Evolutionary conservation across 164 flowering plant genomes (phyloP), one percentile per base, ranked within the genome.

Genomic region (Tetracentron sinense): DNA sequence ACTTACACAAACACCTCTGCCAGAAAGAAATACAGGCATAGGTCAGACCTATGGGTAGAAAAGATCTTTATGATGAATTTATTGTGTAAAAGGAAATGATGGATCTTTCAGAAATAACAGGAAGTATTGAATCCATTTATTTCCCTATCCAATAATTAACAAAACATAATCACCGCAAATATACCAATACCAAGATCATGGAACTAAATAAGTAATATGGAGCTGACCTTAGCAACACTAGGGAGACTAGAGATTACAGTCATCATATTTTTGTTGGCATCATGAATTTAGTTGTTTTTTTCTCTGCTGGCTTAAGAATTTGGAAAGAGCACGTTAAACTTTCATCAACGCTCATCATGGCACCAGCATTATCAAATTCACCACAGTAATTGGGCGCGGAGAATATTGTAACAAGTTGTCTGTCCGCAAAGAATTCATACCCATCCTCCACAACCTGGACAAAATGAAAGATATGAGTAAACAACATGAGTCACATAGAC

Each of bases 321-420:
- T 85, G 87, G 67, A 85, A 85, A 29, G 89, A 85, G 74, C 89
- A 85, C 78, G 77, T 77, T 69, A 85, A 66, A 51, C 77, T 77
- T 52, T 81, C 87, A 77, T 85, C 87, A 25, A 83, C 81, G 62
- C 78, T 81, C 87, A 84, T 82, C 83, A 84, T 74, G 63, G 86
- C 89, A 68, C 89, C 89, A 47, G 86, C 84, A n/a, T n/a, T n/a
- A n/a, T n/a, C n/a, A n/a, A n/a, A n/a, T n/a, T n/a, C n/a, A n/a
- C n/a, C n/a, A n/a, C n/a, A n/a, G n/a, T n/a, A n/a, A n/a, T n/a
- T n/a, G n/a, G n/a, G n/a, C n/a, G n/a, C n/a, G n/a, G n/a, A n/a
- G n/a, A n/a, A n/a, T n/a, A n/a, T n/a, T n/a, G n/a, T n/a, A n/a
- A n/a, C n/a, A n/a, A n/a, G n/a, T 82, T 84, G 57, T 79, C 88